Evolutionary conservation across 2,329 filamentous ascomycete genomes (phyloP).

Genomic region (Xylariales sp.): DNA sequence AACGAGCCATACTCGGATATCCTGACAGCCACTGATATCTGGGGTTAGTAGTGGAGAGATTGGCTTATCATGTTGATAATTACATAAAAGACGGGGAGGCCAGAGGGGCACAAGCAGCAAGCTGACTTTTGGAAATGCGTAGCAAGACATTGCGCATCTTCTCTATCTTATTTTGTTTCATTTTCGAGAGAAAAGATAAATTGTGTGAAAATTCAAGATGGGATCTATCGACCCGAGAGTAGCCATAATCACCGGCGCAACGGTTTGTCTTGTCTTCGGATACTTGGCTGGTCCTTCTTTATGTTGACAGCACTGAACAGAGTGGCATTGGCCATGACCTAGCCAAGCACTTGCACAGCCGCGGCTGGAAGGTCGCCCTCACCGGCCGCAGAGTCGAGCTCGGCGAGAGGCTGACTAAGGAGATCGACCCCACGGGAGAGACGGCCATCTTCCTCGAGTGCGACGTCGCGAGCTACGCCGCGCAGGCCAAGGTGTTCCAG

Average conservation of each 20-base stretch:
- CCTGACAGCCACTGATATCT: no score
- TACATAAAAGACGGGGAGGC: no score
- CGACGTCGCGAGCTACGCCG: background rate
- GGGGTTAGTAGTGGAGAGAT: no score
- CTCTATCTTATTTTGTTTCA: no score
- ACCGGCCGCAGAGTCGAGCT: background rate
- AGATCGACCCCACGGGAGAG: background rate
- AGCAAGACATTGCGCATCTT: no score
- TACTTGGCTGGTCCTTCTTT: background rate
- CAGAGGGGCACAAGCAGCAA: no score
- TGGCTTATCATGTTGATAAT: no score
- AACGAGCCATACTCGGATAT: no score
- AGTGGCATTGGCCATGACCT: conserved; percentile 5
- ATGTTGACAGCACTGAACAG: background rate
- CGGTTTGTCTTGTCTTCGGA: background rate
- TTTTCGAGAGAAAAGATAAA: no score
- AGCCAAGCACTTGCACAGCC: conserved; percentile 1
- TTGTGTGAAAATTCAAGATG: background rate
- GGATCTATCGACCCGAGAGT: background rate
- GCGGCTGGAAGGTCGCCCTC: background rate
- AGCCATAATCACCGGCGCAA: conserved; percentile 4
- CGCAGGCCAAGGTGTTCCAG: conserved; percentile 1
- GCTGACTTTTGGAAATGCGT: no score
- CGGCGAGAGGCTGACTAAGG: background rate
- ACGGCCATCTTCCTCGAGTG: conserved; percentile 1